These are phyloP conservation scores for Tilletia walkeri DNA, from an alignment of 1,284 basidiomycete species.

Conservation along the genomic window DNA sequence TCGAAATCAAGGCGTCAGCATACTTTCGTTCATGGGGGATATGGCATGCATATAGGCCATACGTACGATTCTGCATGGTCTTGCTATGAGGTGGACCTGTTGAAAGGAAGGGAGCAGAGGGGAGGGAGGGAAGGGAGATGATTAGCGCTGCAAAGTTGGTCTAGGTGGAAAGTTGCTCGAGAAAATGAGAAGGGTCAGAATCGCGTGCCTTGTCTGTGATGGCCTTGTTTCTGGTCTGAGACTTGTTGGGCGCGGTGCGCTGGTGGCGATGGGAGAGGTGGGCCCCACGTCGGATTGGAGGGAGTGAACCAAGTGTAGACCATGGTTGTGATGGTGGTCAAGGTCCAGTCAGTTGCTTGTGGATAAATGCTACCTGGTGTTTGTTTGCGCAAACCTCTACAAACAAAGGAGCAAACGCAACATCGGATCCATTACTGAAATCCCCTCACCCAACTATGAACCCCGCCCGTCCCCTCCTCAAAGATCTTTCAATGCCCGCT, in stretches of 20 bases:
- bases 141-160: too few relatives aligned
- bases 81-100: too few relatives aligned
- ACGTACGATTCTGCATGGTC: too few relatives aligned
- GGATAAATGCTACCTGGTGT: not conserved
- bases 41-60: not conserved
- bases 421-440: too few relatives aligned
- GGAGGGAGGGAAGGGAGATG: too few relatives aligned
- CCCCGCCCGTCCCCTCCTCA: not conserved
- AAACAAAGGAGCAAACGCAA: too few relatives aligned
- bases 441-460: too few relatives aligned
- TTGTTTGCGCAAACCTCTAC: not conserved
- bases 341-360: not conserved
- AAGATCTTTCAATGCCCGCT: constrained; percentile 49
- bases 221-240: too few relatives aligned
- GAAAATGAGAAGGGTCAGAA: too few relatives aligned
- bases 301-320: constrained; percentile 1
- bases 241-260: not conserved
- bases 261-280: not conserved
- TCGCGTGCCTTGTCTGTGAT: not conserved
- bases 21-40: not conserved
- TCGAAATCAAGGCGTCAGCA: not conserved
- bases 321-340: constrained; percentile 3
- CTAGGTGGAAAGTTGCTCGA: too few relatives aligned
- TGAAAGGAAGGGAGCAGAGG: too few relatives aligned
- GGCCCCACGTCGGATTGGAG: not conserved